Evolutionary conservation across 306 rosid genomes (phyloP).

Genomic region (Chamaecrista fasciculata): DNA sequence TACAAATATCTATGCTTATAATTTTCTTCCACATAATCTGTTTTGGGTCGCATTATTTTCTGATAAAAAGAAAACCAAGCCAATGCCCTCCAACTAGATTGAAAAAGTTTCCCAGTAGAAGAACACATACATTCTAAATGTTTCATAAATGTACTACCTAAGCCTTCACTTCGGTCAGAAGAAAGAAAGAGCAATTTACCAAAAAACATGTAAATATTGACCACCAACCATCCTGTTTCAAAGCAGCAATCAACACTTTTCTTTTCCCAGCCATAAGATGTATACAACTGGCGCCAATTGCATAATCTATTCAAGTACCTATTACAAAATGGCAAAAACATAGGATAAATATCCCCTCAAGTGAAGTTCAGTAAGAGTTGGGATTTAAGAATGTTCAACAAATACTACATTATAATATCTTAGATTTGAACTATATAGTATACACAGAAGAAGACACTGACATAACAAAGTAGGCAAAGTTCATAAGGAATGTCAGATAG

Average conservation of each 20-base stretch:
- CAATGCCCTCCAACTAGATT: neutral
- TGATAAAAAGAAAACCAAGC: neutral
- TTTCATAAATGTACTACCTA: neutral
- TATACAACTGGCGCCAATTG: neutral
- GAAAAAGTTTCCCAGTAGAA: neutral
- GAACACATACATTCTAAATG: neutral
- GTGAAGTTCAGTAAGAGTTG: neutral
- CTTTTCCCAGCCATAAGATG: neutral
- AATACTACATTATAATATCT: neutral
- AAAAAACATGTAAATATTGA: neutral
- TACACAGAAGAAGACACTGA: neutral
- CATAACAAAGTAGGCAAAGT: neutral
- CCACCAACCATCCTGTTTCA: neutral
- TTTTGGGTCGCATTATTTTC: neutral
- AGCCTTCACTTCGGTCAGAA: neutral
- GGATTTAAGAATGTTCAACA: neutral
- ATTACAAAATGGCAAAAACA: neutral
- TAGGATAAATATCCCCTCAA: neutral
- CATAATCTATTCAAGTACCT: conserved; percentile 6
- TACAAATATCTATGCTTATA: neutral
- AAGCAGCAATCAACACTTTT: neutral
- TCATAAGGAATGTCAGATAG: neutral
- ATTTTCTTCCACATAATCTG: neutral
- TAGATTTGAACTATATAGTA: neutral
- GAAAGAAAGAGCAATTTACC: neutral